Evolutionary conservation across 2,329 filamentous ascomycete species (phyloP).

Genomic region (Fusarium falciforme): DNA sequence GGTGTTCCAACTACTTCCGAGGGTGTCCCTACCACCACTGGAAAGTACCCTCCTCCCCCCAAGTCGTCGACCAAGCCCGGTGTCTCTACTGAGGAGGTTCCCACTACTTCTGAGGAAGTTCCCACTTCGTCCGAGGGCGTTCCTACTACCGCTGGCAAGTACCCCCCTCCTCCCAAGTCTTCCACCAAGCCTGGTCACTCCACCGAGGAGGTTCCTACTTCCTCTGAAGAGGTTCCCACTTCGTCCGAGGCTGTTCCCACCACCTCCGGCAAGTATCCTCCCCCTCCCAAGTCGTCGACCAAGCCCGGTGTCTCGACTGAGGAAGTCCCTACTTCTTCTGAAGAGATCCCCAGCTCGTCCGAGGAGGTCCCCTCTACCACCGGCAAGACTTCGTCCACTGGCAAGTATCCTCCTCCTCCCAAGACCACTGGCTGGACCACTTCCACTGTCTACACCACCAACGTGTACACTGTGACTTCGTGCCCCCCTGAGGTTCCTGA

Average conservation of each 20-base stretch:
- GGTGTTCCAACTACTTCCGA: background rate
- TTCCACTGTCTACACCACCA: constrained; percentile 36
- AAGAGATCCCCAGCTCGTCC: background rate
- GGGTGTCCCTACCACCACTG: background rate
- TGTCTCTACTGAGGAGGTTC: background rate
- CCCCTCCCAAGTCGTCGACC: background rate
- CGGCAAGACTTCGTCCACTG: background rate
- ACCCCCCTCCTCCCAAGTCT: background rate
- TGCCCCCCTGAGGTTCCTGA: constrained; percentile 25
- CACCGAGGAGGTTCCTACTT: background rate
- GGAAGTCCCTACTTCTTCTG: background rate
- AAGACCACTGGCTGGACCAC: constrained; percentile 8
- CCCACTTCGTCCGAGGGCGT: background rate
- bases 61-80: background rate
- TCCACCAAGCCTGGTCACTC: background rate
- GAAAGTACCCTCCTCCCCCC: background rate
- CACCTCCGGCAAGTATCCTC: background rate
- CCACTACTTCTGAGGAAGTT: background rate
- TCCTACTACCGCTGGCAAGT: background rate
- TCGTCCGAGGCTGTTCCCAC: background rate
- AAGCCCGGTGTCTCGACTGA: background rate
- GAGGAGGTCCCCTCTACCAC: background rate
- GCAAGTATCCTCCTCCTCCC: background rate
- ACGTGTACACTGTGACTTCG: constrained; percentile 24
- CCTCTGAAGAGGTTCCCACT: background rate